Percentiles rank a stretch among this genome's conserved stretches.
Evolutionary conservation across 2,329 filamentous ascomycete species (phyloP).

Genomic region (Leptographium galeiforme): DNA sequence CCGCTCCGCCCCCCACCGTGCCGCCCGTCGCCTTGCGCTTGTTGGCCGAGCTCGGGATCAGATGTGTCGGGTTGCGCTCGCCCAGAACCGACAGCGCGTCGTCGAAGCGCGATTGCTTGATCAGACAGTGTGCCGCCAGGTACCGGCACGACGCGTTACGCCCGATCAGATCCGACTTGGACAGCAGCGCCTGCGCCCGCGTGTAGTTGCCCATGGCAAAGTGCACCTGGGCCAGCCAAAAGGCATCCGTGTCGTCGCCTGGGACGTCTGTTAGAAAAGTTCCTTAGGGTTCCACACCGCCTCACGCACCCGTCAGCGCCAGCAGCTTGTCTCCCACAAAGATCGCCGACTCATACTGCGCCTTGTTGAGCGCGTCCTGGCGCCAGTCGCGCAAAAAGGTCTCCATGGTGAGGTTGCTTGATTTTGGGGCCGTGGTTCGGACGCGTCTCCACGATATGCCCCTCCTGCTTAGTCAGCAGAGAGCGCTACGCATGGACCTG

Average conservation of each 20-base stretch:
- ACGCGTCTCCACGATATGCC: not conserved
- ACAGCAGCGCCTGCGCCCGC: constrained; percentile 74
- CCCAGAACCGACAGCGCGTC: constrained; percentile 79
- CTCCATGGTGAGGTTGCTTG: constrained; percentile 50
- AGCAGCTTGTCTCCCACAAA: constrained; percentile 96
- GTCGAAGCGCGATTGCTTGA: constrained; percentile 82
- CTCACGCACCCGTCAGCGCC: constrained; percentile 80
- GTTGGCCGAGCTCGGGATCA: constrained; percentile 53
- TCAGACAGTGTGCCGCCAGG: constrained; percentile 82
- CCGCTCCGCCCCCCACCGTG: not conserved
- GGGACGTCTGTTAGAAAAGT: constrained; percentile 5
- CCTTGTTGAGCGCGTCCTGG: constrained; percentile 88
- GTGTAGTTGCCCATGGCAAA: constrained; percentile 93
- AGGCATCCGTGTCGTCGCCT: constrained; percentile 91
- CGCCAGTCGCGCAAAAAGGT: constrained; percentile 87
- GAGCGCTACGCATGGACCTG: too few relatives aligned
- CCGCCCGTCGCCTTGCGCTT: constrained; percentile 45
- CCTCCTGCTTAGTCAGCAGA: not conserved
- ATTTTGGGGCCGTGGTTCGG: not conserved
- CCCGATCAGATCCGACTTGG: constrained; percentile 66
- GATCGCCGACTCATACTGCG: constrained; percentile 91
- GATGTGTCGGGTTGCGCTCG: constrained; percentile 84
- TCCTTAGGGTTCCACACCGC: too few relatives aligned
- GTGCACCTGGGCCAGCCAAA: constrained; percentile 96
- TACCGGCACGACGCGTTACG: constrained; percentile 83